These are phyloP conservation scores for Phaeophleospora eucalypticola DNA, from an alignment of 2,329 filamentous ascomycete genomes.

Conservation along the genomic window DNA sequence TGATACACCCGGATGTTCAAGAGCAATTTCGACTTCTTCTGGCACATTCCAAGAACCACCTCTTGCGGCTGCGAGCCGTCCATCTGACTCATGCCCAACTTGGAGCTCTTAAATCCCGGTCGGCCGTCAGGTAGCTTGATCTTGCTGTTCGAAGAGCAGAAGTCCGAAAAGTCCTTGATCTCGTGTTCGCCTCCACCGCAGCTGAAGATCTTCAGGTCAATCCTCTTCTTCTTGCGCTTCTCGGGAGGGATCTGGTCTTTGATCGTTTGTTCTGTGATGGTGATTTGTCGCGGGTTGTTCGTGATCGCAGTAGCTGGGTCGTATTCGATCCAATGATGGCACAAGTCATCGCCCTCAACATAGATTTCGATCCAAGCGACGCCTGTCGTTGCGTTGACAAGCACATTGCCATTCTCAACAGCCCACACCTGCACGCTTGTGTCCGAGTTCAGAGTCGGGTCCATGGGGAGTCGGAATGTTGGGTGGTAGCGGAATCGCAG, in stretches of 20 bases:
- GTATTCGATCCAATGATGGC: conserved; percentile 78
- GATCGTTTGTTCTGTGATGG: conserved; percentile 70
- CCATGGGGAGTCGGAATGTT: conserved; percentile 79
- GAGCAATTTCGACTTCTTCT: conserved; percentile 58
- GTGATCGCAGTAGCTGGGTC: conserved; percentile 56
- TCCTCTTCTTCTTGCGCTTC: conserved; percentile 60
- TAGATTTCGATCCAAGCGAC: conserved; percentile 83
- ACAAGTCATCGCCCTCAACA: conserved; percentile 73
- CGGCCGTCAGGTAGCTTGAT: conserved; percentile 73
- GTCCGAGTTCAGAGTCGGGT: conserved; percentile 61
- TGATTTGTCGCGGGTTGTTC: conserved; percentile 64
- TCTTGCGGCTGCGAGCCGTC: conserved; percentile 67
- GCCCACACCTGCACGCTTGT: conserved; percentile 81
- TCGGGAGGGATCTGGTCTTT: conserved; percentile 66
- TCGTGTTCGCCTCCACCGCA: conserved; percentile 69
- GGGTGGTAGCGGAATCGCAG: conserved; percentile 87
- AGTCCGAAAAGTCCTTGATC: conserved; percentile 68
- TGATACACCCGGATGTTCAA: conserved; percentile 72
- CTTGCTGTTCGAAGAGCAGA: conserved; percentile 66
- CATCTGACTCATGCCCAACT: conserved; percentile 68
- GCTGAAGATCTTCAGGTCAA: conserved; percentile 72
- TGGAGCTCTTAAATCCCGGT: conserved; percentile 69
- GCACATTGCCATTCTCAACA: conserved; percentile 69
- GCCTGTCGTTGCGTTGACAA: conserved; percentile 75
- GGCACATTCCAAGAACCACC: conserved; percentile 65